Base-by-base conservation (phyloP, 2,329 filamentous ascomycete genomes). In the Exophiala viscosa region DNA sequence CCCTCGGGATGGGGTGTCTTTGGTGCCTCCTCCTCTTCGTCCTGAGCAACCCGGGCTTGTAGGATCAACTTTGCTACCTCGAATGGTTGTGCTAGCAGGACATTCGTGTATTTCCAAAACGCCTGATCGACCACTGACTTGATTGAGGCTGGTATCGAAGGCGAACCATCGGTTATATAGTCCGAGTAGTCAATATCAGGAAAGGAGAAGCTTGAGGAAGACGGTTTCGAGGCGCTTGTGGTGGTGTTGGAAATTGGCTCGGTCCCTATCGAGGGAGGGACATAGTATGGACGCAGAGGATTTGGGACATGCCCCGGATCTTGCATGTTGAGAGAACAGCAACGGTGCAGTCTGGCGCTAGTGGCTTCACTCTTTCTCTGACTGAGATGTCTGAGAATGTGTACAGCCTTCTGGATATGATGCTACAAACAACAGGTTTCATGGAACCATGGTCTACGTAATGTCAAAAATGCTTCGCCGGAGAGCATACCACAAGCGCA, bases 11-110 rank as follows among this genome's bases (percentile, higher is more conserved):
- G 46, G 31, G 32, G 46, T 40, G 42, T 45, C 34, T 47, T 48
- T 35, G 57, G 57, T 52, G 60, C 20, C 55, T 58, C 14, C 60
- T 62, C 48, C 59, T 66, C 49, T 63, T 62, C 46, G 63, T 62
- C 62, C 28, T 68, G 64, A 18, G 66, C 67, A 47, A 81, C 72
- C 59, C 82, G 83, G 46, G 90, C 83, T 72, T 99, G 93, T 62
- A 99, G 74, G 50, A 97, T 82, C 11, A 86, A 93, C 79, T 96
- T 97, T 66, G 92, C 90, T 52, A 96, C 91, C 76, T 97, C 93
- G 69, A 99, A 97, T 11, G 93, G 93, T 72, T 99, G 93, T 48
- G 90, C 87, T 67, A 96, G 85, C 65, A 97, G 71, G 18, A 96
- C 85, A 52, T 86, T 90, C 11, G 86, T 87, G 73, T 99, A 99